Evolutionary conservation across 768 basidiomycete species (phyloP).

Genomic region (Leccinum broughii): DNA sequence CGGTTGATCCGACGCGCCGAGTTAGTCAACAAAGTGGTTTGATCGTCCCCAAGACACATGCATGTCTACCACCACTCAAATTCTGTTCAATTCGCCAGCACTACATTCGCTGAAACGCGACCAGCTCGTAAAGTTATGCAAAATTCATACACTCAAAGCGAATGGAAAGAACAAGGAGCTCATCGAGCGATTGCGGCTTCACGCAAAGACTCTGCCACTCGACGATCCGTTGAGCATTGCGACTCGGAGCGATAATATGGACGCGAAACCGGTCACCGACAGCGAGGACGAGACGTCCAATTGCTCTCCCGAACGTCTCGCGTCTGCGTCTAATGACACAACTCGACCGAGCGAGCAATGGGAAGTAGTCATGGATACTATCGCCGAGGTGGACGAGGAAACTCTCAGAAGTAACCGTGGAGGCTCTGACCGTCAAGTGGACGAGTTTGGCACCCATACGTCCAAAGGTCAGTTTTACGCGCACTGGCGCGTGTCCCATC

Average conservation of each 20-base stretch:
- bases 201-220: slow-evolving; percentile 62
- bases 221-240: slow-evolving; percentile 59
- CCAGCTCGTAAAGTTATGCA: slow-evolving; percentile 84
- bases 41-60: background rate
- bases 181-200: slow-evolving; percentile 64
- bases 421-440: slow-evolving; percentile 38
- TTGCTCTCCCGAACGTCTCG: slow-evolving; percentile 17
- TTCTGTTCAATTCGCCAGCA: slow-evolving; percentile 83
- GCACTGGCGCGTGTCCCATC: background rate
- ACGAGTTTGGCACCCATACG: slow-evolving; percentile 74
- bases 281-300: slow-evolving; percentile 34
- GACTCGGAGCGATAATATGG: slow-evolving; percentile 46
- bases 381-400: slow-evolving; percentile 63
- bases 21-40: slow-evolving; percentile 21
- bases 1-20: slow-evolving; percentile 1
- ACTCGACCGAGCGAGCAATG: slow-evolving; percentile 77
- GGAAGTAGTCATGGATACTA: slow-evolving; percentile 86
- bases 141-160: slow-evolving; percentile 77
- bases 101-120: slow-evolving; percentile 81
- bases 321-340: slow-evolving; percentile 21
- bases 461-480: slow-evolving; percentile 54
- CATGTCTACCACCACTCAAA: slow-evolving; percentile 75
- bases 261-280: slow-evolving; percentile 31
- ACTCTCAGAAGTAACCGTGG: slow-evolving; percentile 43
- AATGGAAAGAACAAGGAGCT: slow-evolving; percentile 78